A percentile compares a stretch with the other conserved stretches of the same genome.
These are phyloP conservation scores for Chlamydomonas schloesseri DNA, from an alignment of 139 green algal species.

Conservation along the genomic window DNA sequence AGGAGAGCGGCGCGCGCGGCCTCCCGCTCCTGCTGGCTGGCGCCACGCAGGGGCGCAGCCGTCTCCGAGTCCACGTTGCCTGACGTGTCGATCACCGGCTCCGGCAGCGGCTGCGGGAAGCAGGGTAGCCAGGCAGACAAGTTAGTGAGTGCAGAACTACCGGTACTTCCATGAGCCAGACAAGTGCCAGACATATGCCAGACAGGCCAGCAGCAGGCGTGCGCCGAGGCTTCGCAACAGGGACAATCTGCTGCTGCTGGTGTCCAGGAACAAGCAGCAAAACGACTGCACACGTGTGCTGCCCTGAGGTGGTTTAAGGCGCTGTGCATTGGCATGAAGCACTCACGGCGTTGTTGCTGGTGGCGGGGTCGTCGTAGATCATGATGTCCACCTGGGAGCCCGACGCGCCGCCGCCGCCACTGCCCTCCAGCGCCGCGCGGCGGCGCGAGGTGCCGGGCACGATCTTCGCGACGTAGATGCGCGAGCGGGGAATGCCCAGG, in stretches of 20 bases:
- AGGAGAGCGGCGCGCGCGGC: background rate
- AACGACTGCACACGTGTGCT: too few relatives aligned
- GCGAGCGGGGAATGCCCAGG: background rate
- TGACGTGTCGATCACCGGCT: background rate
- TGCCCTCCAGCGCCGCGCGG: background rate
- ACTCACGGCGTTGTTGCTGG: background rate
- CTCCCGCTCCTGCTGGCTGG: background rate
- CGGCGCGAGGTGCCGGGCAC: background rate
- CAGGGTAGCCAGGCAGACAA: too few relatives aligned
- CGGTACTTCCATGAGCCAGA: too few relatives aligned
- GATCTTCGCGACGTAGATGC: conserved; percentile 20
- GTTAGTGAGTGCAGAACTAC: too few relatives aligned
- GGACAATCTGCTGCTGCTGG: too few relatives aligned
- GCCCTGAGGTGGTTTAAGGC: background rate
- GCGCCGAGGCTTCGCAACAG: too few relatives aligned
- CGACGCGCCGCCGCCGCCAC: too few relatives aligned
- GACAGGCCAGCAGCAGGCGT: too few relatives aligned
- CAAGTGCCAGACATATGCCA: too few relatives aligned
- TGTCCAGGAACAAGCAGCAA: too few relatives aligned
- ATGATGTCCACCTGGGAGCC: background rate
- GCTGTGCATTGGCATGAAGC: too few relatives aligned
- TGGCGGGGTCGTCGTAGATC: background rate
- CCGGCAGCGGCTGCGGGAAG: background rate
- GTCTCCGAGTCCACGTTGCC: background rate
- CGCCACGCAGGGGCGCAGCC: background rate